Percentiles rank a stretch among this genome's conserved stretches.
These are phyloP conservation scores for Desmodesmus armatus DNA, from an alignment of 139 green algal genomes.

Conservation along the genomic window DNA sequence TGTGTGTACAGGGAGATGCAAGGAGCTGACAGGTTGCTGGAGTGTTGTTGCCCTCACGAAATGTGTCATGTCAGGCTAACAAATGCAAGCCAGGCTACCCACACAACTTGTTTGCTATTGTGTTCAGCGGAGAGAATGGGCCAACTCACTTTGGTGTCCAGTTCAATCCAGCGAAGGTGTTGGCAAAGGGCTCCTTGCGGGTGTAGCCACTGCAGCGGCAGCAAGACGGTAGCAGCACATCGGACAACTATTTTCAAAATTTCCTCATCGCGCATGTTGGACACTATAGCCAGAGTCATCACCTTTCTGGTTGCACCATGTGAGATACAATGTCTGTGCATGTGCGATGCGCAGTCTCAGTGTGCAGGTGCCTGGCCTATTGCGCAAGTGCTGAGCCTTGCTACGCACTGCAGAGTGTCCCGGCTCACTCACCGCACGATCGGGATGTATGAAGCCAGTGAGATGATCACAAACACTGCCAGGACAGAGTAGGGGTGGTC, in stretches of 20 bases:
- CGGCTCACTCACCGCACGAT: slow-evolving; percentile 29
- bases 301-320: too few species aligned
- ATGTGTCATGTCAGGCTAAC: too few species aligned
- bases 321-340: not conserved
- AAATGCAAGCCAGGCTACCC: too few species aligned
- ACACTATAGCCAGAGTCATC: too few species aligned
- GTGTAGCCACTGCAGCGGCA: slow-evolving; percentile 19
- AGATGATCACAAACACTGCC: slow-evolving; percentile 25
- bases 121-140: too few species aligned
- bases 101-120: too few species aligned
- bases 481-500: slow-evolving; percentile 30
- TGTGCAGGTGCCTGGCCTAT: too few species aligned
- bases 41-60: too few species aligned
- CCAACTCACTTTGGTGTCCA: slow-evolving; percentile 21
- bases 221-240: not conserved
- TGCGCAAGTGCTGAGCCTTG: not conserved
- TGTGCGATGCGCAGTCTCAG: not conserved
- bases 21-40: too few species aligned
- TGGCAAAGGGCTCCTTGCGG: slow-evolving; percentile 28
- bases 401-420: not conserved
- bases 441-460: slow-evolving; percentile 31
- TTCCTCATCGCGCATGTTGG: too few species aligned
- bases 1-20: too few species aligned
- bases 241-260: too few species aligned
- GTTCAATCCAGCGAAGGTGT: slow-evolving; percentile 6